Evolutionary conservation across 192 early-diverging fungal genomes (phyloP).

Genomic region (Coemansia sp.): DNA sequence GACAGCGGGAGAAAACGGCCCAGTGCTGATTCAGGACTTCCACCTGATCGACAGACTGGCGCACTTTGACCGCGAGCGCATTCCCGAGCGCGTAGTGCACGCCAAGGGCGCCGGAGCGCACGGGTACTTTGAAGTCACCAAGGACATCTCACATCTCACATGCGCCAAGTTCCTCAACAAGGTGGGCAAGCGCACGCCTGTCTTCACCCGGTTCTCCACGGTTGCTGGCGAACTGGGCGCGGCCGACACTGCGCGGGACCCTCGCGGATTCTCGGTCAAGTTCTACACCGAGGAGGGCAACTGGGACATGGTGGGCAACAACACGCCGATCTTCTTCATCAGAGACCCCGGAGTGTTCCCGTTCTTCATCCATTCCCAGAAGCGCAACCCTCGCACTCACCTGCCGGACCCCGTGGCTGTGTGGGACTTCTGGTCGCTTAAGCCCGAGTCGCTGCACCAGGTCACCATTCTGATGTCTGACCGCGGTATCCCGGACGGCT

Average conservation of each 20-base stretch:
- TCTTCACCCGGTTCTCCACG: constrained; percentile 79
- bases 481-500: constrained; percentile 78
- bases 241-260: constrained; percentile 75
- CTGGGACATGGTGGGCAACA: constrained; percentile 87
- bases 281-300: constrained; percentile 87
- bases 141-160: constrained; percentile 66
- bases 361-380: constrained; percentile 81
- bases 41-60: constrained; percentile 75
- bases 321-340: constrained; percentile 82
- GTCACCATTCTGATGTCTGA: constrained; percentile 78
- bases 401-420: constrained; percentile 64
- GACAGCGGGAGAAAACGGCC: constrained; percentile 66
- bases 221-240: constrained; percentile 73
- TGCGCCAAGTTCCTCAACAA: constrained; percentile 70
- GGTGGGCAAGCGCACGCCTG: constrained; percentile 74
- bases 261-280: constrained; percentile 79
- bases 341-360: constrained; percentile 80
- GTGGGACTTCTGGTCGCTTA: constrained; percentile 79
- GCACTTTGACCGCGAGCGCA: constrained; percentile 84
- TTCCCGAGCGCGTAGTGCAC: constrained; percentile 84
- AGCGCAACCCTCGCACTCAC: constrained; percentile 78
- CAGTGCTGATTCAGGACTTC: constrained; percentile 71
- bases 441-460: constrained; percentile 77
- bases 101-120: constrained; percentile 83
- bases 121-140: constrained; percentile 77